phyloP scores from a whole-genome alignment of 169 alveolate genomes.

The Plasmodium vivax region DNA sequence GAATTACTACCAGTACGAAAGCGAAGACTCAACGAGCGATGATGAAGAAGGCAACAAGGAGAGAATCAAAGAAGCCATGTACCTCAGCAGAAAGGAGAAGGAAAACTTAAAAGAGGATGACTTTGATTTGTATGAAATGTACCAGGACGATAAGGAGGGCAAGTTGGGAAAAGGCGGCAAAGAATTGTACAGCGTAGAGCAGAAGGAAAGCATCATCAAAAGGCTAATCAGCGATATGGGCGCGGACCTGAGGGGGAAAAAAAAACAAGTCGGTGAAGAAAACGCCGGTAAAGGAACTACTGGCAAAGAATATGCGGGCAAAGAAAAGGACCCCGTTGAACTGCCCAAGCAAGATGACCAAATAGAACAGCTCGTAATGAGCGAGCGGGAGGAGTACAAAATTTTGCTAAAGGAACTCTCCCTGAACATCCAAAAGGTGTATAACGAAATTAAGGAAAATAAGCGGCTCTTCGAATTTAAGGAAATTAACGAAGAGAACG shows the following conservation, averaged over 20 bases:
- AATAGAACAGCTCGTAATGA: conserved; percentile 9
- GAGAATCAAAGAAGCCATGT: conserved; percentile 75
- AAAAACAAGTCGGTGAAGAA: conserved; percentile 51
- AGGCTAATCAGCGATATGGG: conserved; percentile 64
- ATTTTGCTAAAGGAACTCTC: conserved; percentile 74
- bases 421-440: conserved; percentile 65
- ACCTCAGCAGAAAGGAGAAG: conserved; percentile 66
- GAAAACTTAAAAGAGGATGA: conserved; percentile 71
- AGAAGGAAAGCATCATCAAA: conserved; percentile 63
- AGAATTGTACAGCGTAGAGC: not conserved
- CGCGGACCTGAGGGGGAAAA: conserved; percentile 76
- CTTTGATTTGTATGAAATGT: conserved; percentile 60
- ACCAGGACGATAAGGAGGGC: conserved; percentile 61
- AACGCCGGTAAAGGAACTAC: conserved; percentile 57
- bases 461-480: conserved; percentile 62
- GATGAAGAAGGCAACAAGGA: conserved; percentile 66
- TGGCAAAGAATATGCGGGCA: conserved; percentile 56
- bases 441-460: conserved; percentile 69
- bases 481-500: conserved; percentile 69
- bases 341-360: not conserved
- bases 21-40: conserved; percentile 69
- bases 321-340: conserved; percentile 41
- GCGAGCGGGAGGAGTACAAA: conserved; percentile 71
- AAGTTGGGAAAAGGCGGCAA: conserved; percentile 26
- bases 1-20: conserved; percentile 69